Percentiles rank a stretch among this genome's conserved stretches.
Conservation (phyloP, 805 yeast genomes). For the Lipomyces lipofer region DNA sequence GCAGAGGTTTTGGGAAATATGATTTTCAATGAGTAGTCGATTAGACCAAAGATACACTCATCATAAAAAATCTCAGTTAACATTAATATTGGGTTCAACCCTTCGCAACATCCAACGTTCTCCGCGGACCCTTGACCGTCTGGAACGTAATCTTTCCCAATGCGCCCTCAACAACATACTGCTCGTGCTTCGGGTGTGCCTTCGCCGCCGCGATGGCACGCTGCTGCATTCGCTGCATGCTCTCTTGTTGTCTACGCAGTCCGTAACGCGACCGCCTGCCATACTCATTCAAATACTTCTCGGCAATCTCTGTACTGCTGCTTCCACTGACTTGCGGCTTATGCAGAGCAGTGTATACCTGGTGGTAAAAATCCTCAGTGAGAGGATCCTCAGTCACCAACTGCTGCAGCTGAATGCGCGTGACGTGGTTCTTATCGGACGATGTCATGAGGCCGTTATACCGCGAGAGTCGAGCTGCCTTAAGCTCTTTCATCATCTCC, state of each 20-base stretch:
- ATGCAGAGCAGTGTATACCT: constrained; percentile 79
- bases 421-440: constrained; percentile 92
- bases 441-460: constrained; percentile 96
- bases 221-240: constrained; percentile 95
- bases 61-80: not conserved
- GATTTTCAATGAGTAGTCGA: not conserved
- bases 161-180: constrained; percentile 76
- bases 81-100: not conserved
- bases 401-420: constrained; percentile 90
- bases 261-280: constrained; percentile 32
- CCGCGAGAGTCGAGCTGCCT: constrained; percentile 53
- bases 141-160: constrained; percentile 82
- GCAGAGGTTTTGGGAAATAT: not conserved
- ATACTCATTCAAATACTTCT: constrained; percentile 28
- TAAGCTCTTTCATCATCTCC: constrained; percentile 56
- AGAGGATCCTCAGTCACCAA: constrained; percentile 96
- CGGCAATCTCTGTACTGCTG: constrained; percentile 23
- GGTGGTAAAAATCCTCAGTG: constrained; percentile 94
- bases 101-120: constrained; percentile 58
- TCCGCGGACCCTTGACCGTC: constrained; percentile 83
- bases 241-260: constrained; percentile 44
- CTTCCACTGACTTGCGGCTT: constrained; percentile 34
- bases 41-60: not conserved
- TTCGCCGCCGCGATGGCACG: constrained; percentile 94
- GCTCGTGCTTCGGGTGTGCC: constrained; percentile 64